These are phyloP conservation scores for Gracilariopsis chorda DNA, from an alignment of 23 red algal genomes.

Conservation along the genomic window DNA sequence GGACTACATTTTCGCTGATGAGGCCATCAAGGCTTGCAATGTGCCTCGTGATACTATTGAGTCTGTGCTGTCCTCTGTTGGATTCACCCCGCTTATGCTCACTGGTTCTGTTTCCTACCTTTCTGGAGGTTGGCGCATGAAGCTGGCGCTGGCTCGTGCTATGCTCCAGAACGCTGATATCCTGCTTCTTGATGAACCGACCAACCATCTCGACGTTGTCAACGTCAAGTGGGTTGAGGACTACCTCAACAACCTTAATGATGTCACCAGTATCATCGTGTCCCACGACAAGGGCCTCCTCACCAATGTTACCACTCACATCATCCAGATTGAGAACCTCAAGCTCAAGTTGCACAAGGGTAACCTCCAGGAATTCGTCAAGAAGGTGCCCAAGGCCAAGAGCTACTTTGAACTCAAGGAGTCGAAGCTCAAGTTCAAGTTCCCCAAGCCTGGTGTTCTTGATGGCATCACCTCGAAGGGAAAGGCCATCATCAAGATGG, in stretches of 20 bases:
- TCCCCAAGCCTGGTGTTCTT: conserved; percentile 76
- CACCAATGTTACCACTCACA: conserved; percentile 80
- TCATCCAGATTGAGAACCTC: conserved; percentile 90
- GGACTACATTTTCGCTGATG: conserved; percentile 82
- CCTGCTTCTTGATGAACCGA: conserved; percentile 95
- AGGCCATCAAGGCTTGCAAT: conserved; percentile 57
- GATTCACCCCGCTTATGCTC: conserved; percentile 72
- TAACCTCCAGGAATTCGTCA: conserved; percentile 93
- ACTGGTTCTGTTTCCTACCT: conserved; percentile 65
- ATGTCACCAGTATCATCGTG: conserved; percentile 86
- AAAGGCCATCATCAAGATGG: conserved; percentile 94
- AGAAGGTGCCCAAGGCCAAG: conserved; percentile 84
- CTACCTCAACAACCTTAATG: conserved; percentile 75
- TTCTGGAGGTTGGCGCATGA: conserved; percentile 99
- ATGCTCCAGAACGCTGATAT: conserved; percentile 96
- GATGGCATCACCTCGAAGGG: conserved; percentile 89
- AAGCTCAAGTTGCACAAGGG: conserved; percentile 84
- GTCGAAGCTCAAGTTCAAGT: conserved; percentile 71
- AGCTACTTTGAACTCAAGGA: conserved; percentile 85
- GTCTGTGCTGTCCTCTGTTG: conserved; percentile 65
- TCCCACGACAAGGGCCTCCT: conserved; percentile 94
- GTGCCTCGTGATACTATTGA: conserved; percentile 57
- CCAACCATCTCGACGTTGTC: conserved; percentile 95
- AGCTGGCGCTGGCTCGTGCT: conserved; percentile 82
- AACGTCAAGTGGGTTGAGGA: conserved; percentile 96